Conservation (phyloP, 208 protist species). For the Sergeia podlipaevii region DNA sequence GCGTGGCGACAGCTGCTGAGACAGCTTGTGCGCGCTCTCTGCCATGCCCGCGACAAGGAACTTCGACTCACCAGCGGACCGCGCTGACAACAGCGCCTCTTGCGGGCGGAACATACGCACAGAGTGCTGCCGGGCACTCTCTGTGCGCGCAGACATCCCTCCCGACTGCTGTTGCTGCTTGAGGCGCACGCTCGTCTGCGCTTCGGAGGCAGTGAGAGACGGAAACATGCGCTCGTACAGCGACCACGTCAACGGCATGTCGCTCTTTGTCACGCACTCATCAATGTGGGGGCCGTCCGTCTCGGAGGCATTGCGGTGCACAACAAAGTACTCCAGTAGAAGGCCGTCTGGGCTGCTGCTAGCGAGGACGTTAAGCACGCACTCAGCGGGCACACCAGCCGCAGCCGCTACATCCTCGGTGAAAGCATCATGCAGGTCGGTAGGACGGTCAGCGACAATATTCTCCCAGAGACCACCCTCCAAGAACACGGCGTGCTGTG, state of each 20-base stretch:
- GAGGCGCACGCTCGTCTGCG: not conserved
- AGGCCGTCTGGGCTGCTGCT: no score
- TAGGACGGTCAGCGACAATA: conserved; percentile 7
- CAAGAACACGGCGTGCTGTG: conserved; percentile 13
- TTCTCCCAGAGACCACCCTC: conserved; percentile 12
- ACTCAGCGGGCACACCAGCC: conserved; percentile 9
- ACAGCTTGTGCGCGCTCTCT: no score
- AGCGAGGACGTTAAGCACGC: conserved; percentile 12
- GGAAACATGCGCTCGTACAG: conserved; percentile 23
- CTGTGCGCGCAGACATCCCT: no score
- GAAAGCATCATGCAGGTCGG: conserved; percentile 23
- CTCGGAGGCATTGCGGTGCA: conserved; percentile 18
- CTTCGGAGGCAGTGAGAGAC: not conserved
- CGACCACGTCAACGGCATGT: conserved; percentile 34
- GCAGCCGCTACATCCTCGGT: conserved; percentile 18
- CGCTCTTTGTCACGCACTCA: conserved; percentile 8
- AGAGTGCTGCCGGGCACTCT: no score
- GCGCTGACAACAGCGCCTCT: no score
- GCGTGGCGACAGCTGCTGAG: no score
- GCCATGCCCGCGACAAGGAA: no score
- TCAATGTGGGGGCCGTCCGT: conserved; percentile 12
- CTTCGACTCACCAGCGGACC: no score
- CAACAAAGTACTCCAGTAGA: conserved; percentile 16
- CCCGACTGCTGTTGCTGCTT: no score
- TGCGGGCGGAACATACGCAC: no score